Evolutionary conservation across 352 stramenopile genomes (phyloP).

Genomic region (Phytophthora niederhauseri): DNA sequence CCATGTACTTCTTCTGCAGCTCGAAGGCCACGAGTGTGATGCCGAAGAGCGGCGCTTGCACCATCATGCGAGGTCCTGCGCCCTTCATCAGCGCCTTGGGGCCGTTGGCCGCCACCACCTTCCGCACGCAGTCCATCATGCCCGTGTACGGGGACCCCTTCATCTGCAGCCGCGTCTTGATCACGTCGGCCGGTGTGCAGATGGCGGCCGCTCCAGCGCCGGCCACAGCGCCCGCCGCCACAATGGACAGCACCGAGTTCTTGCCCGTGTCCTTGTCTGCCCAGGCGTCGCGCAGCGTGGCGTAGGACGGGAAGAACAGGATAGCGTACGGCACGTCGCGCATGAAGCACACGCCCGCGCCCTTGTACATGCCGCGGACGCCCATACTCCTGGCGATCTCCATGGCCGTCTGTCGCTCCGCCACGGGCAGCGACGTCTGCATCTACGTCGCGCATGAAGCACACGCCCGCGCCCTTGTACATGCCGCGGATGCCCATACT

Average conservation of each 20-base stretch:
- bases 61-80: slow-evolving; percentile 84
- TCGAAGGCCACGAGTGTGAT: slow-evolving; percentile 89
- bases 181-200: slow-evolving; percentile 80
- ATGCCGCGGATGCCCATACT: slow-evolving; percentile 78
- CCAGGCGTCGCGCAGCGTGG: slow-evolving; percentile 56
- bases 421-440: slow-evolving; percentile 59
- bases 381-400: slow-evolving; percentile 78
- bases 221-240: slow-evolving; percentile 65
- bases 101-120: slow-evolving; percentile 80
- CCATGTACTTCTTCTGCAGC: slow-evolving; percentile 91
- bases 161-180: slow-evolving; percentile 91
- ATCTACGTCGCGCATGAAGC: slow-evolving; percentile 93
- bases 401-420: slow-evolving; percentile 58
- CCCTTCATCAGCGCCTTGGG: slow-evolving; percentile 89
- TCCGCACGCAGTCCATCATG: slow-evolving; percentile 83
- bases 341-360: slow-evolving; percentile 85
- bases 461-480: slow-evolving; percentile 89
- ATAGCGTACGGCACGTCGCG: slow-evolving; percentile 94
- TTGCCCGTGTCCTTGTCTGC: slow-evolving; percentile 54
- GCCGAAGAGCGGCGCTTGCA: slow-evolving; percentile 85
- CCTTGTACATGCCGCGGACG: slow-evolving; percentile 87
- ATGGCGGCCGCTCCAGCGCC: slow-evolving; percentile 68
- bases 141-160: slow-evolving; percentile 80
- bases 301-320: slow-evolving; percentile 94
- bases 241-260: slow-evolving; percentile 60